Base-by-base conservation (phyloP, 73 alveolate species). In the Symbiodinium pilosum region DNA sequence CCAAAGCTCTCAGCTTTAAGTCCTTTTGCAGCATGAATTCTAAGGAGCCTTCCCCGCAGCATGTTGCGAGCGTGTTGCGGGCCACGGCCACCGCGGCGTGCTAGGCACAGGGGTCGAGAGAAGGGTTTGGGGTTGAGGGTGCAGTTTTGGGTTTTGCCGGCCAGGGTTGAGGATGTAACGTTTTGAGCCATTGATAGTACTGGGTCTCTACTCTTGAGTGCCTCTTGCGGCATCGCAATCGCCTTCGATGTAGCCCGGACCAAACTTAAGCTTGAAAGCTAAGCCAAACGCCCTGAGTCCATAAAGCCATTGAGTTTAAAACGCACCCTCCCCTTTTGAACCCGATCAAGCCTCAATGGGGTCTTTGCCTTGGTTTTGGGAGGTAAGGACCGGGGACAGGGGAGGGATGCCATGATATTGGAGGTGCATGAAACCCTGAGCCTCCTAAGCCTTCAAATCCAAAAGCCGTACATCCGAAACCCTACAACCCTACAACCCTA, bases 41-140 rank as follows among this genome's bases (percentile, higher is more conserved):
- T 36, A 26, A 64, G 77, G 77, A 64, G 77, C 12, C 36, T 64
- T 64, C 77, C 30, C 36, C 77, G 77, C 77, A 64, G 77, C 77
- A 64, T 64, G 77, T 64, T 16, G 77, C 77, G 38, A 64, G 77
- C 77, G 40, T 64, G 77, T 36, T 64, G 77, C 77, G 36, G 77
- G 1, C 77, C 36, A 64, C 28, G 77, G 77, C 77, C 3, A 36
- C 77, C 38, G 11, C 77, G 36, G 77, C 11, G 14, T 64, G 77
- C 38, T 26, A 64, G 77, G 77, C 38, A 16, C 0, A 51, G 71
- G 0, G 77, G 7, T 28, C 30, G 34, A 9, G 81, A 38, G 40
- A 1, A 64, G 40, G 41, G 77, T 64, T 64, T 64, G 3, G 41
- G 39, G 81, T 64, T 28, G 24, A 28, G 41, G 40, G 77, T 64